Conservation (phyloP, 2,329 filamentous ascomycete genomes). For the Colletotrichum kahawae region DNA sequence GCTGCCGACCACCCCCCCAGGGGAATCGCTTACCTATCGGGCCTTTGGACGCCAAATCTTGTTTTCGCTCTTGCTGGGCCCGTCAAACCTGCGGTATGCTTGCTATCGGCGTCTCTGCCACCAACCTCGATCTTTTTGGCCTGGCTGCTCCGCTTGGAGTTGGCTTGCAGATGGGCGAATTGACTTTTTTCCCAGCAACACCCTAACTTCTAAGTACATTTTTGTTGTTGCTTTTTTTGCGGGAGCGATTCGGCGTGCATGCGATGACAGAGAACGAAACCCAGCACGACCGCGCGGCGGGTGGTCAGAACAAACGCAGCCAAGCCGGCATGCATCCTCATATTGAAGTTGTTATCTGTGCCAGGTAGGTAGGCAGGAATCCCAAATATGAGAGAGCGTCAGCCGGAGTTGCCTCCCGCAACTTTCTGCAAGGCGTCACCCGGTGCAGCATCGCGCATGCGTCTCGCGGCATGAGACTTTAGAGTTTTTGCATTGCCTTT, state of each 20-base stretch:
- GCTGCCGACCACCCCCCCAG: background rate
- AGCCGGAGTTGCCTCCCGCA: background rate
- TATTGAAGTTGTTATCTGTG: background rate
- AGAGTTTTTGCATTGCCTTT: background rate
- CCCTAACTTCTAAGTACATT: background rate
- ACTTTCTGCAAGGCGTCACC: background rate
- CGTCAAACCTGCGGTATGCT: background rate
- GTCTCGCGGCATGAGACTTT: background rate
- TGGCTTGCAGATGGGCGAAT: background rate
- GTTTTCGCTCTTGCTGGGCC: background rate
- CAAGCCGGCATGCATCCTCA: background rate
- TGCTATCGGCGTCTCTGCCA: background rate
- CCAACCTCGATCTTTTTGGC: background rate
- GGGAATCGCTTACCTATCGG: background rate
- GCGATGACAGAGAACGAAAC: background rate
- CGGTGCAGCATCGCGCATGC: background rate
- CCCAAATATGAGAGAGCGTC: background rate
- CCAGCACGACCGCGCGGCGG: background rate
- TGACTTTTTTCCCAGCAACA: background rate
- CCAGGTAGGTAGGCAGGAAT: background rate
- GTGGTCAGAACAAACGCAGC: background rate
- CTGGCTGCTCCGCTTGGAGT: background rate
- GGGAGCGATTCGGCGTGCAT: background rate
- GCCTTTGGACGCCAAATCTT: constrained; percentile 10
- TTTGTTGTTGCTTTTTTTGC: background rate